Evolutionary conservation across 495 filamentous ascomycete species (phyloP), one percentile per base, ranked within the genome.

Genomic region (Hypomontagnella monticulosa): DNA sequence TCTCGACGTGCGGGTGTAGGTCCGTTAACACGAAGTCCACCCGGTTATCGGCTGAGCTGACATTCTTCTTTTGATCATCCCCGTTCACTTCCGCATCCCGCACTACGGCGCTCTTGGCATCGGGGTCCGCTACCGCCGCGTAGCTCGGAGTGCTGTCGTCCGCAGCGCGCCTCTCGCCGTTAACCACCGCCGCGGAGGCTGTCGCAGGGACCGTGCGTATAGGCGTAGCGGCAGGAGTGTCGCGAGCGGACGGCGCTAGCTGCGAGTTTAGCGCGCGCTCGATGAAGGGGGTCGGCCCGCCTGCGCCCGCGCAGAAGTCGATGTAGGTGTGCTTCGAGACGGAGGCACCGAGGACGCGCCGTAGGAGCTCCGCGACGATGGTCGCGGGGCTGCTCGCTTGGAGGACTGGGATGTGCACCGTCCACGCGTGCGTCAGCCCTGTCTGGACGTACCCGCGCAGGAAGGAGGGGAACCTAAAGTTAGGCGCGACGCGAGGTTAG

Each of bases 291-390:
- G 86, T 89, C 0, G 88, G 88, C 0, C 89, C 90, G 40, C 90
- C 90, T 20, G 81, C 87, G 54, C 90, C 90, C 14, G 90, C 87
- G 73, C 89, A 91, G 74, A 92, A 88, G 74, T 93, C 90, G 51
- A 92, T 83, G 57, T 89, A 85, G 14, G 81, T 83, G 69, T 85
- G 83, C 5, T 67, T 78, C 27, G 76, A 78, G 1, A 79, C 67
- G 37, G 75, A 69, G 30, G 43, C 19, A 23, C 63, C 77, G 23
- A 84, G 82, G 30, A 66, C 75, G 49, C 62, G 66, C 12, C 77
- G 74, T 19, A 89, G 77, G 36, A 84, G 75, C 51, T 75, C 71
- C 59, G 83, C 81, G 11, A 80, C 81, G 33, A 81, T 61, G 2
- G 69, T 71, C 37, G 82, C 81, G 5, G 83, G 80, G 43, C 79